Conservation (phyloP, 176 grass and related monocot genomes). For the Microstegium vimineum region DNA sequence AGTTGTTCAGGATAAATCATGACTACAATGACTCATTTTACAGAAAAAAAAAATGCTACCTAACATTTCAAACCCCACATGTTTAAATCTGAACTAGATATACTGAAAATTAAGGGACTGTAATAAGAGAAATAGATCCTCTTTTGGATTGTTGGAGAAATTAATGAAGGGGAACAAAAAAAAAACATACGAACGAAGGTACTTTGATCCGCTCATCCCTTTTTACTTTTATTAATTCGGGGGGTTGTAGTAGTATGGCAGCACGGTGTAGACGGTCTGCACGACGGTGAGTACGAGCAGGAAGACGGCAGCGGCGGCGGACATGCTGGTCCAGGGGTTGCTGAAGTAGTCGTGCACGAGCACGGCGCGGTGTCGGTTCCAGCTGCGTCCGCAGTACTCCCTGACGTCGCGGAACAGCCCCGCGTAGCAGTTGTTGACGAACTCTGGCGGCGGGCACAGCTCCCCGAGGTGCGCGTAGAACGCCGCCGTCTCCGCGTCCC, state of each 20-base stretch:
- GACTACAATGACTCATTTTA: no score
- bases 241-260: conserved; percentile 31
- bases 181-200: no score
- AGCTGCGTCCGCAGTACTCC: conserved; percentile 31
- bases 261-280: conserved; percentile 52
- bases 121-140: no score
- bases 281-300: conserved; percentile 52
- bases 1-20: no score
- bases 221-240: no score
- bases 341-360: conserved; percentile 52
- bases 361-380: conserved; percentile 42
- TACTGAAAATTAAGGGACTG: no score
- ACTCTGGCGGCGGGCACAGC: conserved; percentile 35
- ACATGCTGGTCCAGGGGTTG: conserved; percentile 56
- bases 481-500: conserved; percentile 22
- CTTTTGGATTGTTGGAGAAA: no score
- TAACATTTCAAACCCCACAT: no score
- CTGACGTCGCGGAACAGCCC: conserved; percentile 20
- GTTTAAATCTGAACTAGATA: no score
- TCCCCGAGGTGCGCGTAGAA: conserved; percentile 41
- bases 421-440: conserved; percentile 33
- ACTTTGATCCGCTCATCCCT: no score
- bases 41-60: no score
- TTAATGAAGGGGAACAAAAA: no score
- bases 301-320: conserved; percentile 44